These are phyloP conservation scores for Candida multigemmis DNA, from an alignment of 805 yeast species.

Conservation along the genomic window DNA sequence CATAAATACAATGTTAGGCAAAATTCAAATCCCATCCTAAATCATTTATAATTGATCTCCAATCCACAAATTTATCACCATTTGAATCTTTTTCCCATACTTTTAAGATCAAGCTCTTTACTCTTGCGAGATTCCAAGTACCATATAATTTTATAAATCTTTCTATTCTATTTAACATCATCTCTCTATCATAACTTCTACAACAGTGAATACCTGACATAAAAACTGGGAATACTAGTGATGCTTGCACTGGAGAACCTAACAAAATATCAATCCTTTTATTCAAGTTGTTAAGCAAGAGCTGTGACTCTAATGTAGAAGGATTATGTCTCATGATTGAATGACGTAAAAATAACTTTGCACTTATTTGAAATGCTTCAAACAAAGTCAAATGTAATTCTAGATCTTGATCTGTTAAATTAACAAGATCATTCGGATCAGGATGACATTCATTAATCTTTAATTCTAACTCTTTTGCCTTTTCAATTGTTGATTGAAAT, in stretches of 20 bases:
- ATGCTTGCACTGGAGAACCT: constrained; percentile 61
- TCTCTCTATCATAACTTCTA: constrained; percentile 39
- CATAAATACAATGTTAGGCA: constrained; percentile 30
- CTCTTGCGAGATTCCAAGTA: constrained; percentile 51
- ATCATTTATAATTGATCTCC: constrained; percentile 58
- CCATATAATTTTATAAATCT: constrained; percentile 53
- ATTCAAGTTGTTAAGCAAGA: constrained; percentile 43
- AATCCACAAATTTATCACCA: constrained; percentile 60
- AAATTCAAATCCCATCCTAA: constrained; percentile 76
- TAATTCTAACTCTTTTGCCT: constrained; percentile 34
- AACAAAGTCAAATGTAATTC: constrained; percentile 63
- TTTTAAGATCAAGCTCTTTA: constrained; percentile 33
- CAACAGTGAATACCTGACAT: constrained; percentile 67
- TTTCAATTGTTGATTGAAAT: constrained; percentile 16
- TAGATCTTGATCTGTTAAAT: constrained; percentile 37
- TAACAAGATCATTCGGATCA: constrained; percentile 34
- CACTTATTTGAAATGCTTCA: constrained; percentile 62
- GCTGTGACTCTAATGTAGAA: constrained; percentile 53
- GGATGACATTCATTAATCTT: constrained; percentile 46
- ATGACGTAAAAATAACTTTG: constrained; percentile 59
- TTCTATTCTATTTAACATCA: constrained; percentile 44
- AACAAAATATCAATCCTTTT: constrained; percentile 52
- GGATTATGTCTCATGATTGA: constrained; percentile 55
- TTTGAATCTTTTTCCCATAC: constrained; percentile 39
- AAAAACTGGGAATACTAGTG: constrained; percentile 68